Evolutionary conservation across 306 rosid genomes (phyloP).

Genomic region (Casuarina glauca): DNA sequence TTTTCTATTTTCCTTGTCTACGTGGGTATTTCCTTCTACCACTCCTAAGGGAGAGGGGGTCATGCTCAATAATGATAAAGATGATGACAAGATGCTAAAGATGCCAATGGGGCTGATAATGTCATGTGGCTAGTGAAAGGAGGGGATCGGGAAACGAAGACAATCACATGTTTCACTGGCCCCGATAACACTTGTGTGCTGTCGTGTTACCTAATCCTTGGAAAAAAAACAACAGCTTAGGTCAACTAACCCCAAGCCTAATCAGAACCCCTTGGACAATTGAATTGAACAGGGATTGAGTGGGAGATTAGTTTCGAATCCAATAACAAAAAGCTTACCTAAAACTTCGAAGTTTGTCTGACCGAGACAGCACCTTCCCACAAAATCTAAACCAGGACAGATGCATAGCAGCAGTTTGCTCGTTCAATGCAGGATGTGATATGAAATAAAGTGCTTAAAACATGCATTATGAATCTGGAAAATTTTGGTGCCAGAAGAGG

Average conservation of each 20-base stretch:
- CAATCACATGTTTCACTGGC: not conserved
- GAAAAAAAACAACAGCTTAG: slow-evolving; percentile 35
- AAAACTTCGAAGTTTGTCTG: not conserved
- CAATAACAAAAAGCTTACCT: not conserved
- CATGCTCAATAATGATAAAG: not conserved
- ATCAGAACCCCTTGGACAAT: slow-evolving; percentile 18
- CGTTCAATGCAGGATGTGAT: not conserved
- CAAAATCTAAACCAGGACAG: not conserved
- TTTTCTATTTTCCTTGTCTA: too few species aligned
- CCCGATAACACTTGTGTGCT: not conserved
- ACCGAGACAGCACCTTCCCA: not conserved
- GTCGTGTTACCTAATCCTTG: slow-evolving; percentile 38
- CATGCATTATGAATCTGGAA: too few species aligned
- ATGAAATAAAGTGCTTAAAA: not conserved
- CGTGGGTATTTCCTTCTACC: not conserved
- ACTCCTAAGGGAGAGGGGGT: not conserved
- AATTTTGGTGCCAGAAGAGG: too few species aligned
- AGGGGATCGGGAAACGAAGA: not conserved
- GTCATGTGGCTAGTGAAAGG: not conserved
- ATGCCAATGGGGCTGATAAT: not conserved
- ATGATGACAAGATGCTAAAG: not conserved
- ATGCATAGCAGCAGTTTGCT: not conserved
- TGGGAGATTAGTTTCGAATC: not conserved
- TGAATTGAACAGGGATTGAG: not conserved
- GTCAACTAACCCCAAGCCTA: slow-evolving; percentile 40